Base-by-base conservation (phyloP, 305 asterid genomes). In the Ilex paraguariensis region DNA sequence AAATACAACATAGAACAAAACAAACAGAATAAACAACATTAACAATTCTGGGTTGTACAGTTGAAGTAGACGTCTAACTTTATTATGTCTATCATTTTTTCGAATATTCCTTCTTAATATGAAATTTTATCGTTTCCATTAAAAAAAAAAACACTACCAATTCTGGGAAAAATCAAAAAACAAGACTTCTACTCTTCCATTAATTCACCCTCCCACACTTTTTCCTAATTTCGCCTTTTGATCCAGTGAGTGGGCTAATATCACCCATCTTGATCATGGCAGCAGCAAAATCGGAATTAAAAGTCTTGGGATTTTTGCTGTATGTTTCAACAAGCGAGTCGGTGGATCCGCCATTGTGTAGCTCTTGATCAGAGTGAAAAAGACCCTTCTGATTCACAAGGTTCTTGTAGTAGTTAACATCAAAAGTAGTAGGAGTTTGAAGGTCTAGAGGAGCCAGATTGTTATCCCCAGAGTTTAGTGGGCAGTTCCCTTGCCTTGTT, bases 191-290 rank as follows among this genome's bases (percentile, higher is more conserved):
- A 2, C 42, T 4, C 42, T 36, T 46, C 10, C 52, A 46, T 11
- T 46, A 46, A 46, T 46, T 46, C 4, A 13, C 14, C 52, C 52
- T 46, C 15, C 57, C n/a, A 54, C 57, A 54, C 14, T 5, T 54
- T 11, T 28, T 54, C 57, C 57, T 15, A 9, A 54, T 54, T 6
- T n/a, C 57, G 7, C 57, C 57, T 3, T 54, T 28, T 6, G 28
- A 28, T 28, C 57, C 57, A 4, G 32, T 54, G 28, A 54, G 32
- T 5, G 57, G 57, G 5, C 7, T 15, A 14, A 54, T 54, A 15
- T 54, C 57, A 54, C 57, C 57, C 57, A 54, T 54, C 57, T 54
- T 54, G 8, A 54, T 28, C 57, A 54, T 54, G 6, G 57, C 57
- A 15, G 57, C 57, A 7, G 57, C 57, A 28, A 54, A 54, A 17